phyloP scores from a whole-genome alignment of 2,329 filamentous ascomycete genomes.

The Alternaria gaisen region DNA sequence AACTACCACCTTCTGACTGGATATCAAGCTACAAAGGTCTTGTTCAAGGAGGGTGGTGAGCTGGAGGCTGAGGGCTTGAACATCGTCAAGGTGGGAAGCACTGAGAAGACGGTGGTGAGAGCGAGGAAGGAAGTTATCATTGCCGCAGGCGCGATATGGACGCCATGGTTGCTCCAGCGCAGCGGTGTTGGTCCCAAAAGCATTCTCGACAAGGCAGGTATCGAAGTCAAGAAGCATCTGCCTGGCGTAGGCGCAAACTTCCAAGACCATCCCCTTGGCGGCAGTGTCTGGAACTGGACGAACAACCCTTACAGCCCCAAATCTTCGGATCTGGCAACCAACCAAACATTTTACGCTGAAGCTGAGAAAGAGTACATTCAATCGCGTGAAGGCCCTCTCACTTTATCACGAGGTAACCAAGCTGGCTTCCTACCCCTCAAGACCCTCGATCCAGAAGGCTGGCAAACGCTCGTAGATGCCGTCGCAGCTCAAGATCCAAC shows the following conservation, averaged over 20 bases:
- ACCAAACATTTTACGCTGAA: not conserved
- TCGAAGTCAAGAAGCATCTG: slow-evolving; percentile 32
- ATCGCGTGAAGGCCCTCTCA: not conserved
- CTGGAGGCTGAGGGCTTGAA: not conserved
- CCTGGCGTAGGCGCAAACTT: slow-evolving; percentile 44
- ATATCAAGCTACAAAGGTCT: slow-evolving; percentile 17
- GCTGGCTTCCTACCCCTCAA: slow-evolving; percentile 64
- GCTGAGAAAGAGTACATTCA: not conserved
- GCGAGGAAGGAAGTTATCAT: not conserved
- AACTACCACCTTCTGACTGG: slow-evolving; percentile 38
- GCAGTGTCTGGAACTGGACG: slow-evolving; percentile 8
- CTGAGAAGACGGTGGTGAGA: not conserved
- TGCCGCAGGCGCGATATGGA: not conserved
- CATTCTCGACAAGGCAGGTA: slow-evolving; percentile 26
- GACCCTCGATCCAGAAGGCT: slow-evolving; percentile 52
- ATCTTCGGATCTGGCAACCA: not conserved
- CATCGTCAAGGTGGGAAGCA: not conserved
- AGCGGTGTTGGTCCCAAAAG: not conserved
- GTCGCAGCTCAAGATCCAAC: slow-evolving; percentile 17
- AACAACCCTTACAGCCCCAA: slow-evolving; percentile 2
- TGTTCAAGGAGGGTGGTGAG: not conserved
- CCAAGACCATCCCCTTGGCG: slow-evolving; percentile 39
- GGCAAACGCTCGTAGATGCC: slow-evolving; percentile 13
- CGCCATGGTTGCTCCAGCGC: not conserved
- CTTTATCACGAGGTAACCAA: not conserved